phyloP scores from a whole-genome alignment of 306 rosid species.

The Begonia masoniana region DNA sequence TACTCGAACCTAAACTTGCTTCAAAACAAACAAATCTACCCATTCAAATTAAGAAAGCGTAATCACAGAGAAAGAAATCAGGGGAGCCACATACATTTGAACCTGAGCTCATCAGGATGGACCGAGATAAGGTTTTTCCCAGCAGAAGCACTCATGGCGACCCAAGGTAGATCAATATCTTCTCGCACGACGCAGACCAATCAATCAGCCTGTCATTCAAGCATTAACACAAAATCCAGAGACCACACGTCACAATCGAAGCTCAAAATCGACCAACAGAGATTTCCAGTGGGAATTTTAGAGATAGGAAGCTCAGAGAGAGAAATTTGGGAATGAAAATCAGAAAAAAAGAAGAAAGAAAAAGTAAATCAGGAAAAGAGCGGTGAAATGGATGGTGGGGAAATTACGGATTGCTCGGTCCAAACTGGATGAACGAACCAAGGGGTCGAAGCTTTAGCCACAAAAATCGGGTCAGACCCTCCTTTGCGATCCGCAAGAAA shows the following conservation, averaged over 20 bases:
- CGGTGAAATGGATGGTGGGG: conserved; percentile 36
- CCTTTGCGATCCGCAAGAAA: background rate
- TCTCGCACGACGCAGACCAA: conserved; percentile 5
- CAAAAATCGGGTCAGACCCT: conserved; percentile 13
- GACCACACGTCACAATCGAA: background rate
- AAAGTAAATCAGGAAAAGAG: conserved; percentile 12
- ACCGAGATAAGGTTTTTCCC: conserved; percentile 40
- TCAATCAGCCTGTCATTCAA: conserved; percentile 6
- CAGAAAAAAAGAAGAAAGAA: conserved; percentile 4
- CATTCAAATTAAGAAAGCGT: too few relatives aligned
- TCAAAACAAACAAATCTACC: too few relatives aligned
- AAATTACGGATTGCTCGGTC: conserved; percentile 27
- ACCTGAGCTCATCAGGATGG: conserved; percentile 70
- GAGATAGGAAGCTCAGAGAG: background rate
- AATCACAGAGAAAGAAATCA: background rate
- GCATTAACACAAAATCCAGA: background rate
- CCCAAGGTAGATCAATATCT: conserved; percentile 6
- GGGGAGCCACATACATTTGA: conserved; percentile 36
- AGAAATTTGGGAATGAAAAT: conserved; percentile 1
- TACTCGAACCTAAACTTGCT: too few relatives aligned
- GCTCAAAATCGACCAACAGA: background rate
- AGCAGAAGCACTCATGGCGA: conserved; percentile 46
- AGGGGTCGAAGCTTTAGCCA: conserved; percentile 18
- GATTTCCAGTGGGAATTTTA: background rate
- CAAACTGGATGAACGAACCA: conserved; percentile 2